These are phyloP conservation scores for Saccharomyces hybrid DNA, from an alignment of 1,139 yeast species.

Conservation along the genomic window DNA sequence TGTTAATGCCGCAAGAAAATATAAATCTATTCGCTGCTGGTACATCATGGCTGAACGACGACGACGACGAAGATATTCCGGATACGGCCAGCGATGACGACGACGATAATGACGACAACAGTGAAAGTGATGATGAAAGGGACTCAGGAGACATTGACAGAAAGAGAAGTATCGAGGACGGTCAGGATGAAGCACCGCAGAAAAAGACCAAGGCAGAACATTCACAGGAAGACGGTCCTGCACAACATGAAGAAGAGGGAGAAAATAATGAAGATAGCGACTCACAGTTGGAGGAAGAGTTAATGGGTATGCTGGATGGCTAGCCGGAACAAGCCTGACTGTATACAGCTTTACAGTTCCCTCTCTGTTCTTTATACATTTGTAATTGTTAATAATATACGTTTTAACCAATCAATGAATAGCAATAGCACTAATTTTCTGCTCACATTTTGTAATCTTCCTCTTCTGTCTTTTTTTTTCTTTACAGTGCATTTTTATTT, in stretches of 20 bases:
- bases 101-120: slow-evolving; percentile 18
- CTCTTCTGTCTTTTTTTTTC: not conserved
- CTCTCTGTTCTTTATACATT: not conserved
- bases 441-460: not conserved
- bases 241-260: slow-evolving; percentile 4
- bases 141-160: slow-evolving; percentile 7
- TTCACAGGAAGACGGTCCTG: slow-evolving; percentile 8
- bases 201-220: slow-evolving; percentile 8
- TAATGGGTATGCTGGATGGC: slow-evolving; percentile 28
- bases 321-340: not conserved
- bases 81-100: slow-evolving; percentile 29
- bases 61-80: slow-evolving; percentile 32
- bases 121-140: slow-evolving; percentile 17
- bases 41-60: slow-evolving; percentile 31
- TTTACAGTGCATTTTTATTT: not conserved
- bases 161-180: slow-evolving; percentile 2
- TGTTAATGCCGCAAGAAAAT: slow-evolving; percentile 17
- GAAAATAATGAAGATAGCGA: slow-evolving; percentile 21
- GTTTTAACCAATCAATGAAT: not conserved
- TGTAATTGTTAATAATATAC: not conserved
- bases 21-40: slow-evolving; percentile 29
- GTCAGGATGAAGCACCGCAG: slow-evolving; percentile 5
- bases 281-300: slow-evolving; percentile 37
- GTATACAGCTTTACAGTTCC: not conserved
- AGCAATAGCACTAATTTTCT: not conserved